Evolutionary conservation across 2,329 filamentous ascomycete genomes (phyloP).

Genomic region (Aspergillus cejpii): DNA sequence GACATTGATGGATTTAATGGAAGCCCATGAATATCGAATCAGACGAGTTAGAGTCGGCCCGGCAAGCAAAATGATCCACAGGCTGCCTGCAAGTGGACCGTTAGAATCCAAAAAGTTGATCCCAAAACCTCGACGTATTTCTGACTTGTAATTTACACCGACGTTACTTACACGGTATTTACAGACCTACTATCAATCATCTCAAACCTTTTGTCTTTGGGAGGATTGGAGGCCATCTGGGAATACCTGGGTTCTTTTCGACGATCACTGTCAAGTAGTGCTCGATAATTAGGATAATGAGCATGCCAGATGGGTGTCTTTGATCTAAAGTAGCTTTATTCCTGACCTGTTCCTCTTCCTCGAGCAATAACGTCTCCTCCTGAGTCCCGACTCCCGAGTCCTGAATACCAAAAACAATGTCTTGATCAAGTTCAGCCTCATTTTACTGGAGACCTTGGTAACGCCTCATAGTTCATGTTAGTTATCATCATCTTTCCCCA

Average conservation of each 20-base stretch:
- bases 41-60: not conserved
- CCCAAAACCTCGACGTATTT: not conserved
- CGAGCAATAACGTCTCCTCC: too few species aligned
- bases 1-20: not conserved
- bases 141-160: not conserved
- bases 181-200: not conserved
- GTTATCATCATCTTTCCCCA: not conserved
- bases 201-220: too few species aligned
- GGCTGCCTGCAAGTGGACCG: not conserved
- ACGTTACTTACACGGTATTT: too few species aligned
- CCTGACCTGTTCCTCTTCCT: too few species aligned
- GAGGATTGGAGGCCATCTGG: too few species aligned
- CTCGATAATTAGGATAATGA: not conserved
- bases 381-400: too few species aligned
- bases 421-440: too few species aligned
- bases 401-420: too few species aligned
- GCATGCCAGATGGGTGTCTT: too few species aligned
- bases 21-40: not conserved
- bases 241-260: too few species aligned
- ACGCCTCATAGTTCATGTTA: not conserved
- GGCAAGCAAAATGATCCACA: not conserved
- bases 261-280: not conserved
- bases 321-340: too few species aligned
- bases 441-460: not conserved
- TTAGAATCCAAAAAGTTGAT: not conserved